Evolutionary conservation across 2,329 filamentous ascomycete genomes (phyloP).

Genomic region (Zymoseptoria passerinii): DNA sequence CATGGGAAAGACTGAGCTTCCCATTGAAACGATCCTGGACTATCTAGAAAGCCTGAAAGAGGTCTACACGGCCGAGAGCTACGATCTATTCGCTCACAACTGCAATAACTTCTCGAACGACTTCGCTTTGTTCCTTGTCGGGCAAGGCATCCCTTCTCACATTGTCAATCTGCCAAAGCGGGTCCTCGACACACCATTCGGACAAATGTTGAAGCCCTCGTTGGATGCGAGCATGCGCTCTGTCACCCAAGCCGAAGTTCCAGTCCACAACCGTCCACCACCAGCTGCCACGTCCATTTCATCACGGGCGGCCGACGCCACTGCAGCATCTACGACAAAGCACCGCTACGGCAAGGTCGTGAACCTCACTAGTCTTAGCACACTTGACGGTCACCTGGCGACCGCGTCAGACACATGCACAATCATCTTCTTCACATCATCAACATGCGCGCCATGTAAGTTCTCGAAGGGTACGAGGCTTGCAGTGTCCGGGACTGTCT

Average conservation of each 20-base stretch:
- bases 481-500: too few relatives aligned
- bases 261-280: conserved; percentile 26
- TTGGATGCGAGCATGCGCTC: conserved; percentile 57
- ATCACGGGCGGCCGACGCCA: background rate
- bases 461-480: too few relatives aligned
- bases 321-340: background rate
- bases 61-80: conserved; percentile 71
- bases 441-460: conserved; percentile 69
- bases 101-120: conserved; percentile 98
- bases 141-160: conserved; percentile 77
- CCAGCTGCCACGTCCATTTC: conserved; percentile 1
- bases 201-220: conserved; percentile 76
- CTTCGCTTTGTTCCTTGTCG: conserved; percentile 79
- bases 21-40: conserved; percentile 73
- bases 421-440: conserved; percentile 85
- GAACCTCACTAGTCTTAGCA: conserved; percentile 49
- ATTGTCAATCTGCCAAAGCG: conserved; percentile 78
- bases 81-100: conserved; percentile 84
- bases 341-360: conserved; percentile 47
- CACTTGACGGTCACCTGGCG: conserved; percentile 53
- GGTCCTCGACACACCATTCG: conserved; percentile 78
- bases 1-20: conserved; percentile 69
- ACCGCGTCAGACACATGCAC: conserved; percentile 60
- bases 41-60: conserved; percentile 76
- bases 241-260: conserved; percentile 51